Conservation (phyloP, 345 rosid genomes). For the Aquilaria malaccensis region DNA sequence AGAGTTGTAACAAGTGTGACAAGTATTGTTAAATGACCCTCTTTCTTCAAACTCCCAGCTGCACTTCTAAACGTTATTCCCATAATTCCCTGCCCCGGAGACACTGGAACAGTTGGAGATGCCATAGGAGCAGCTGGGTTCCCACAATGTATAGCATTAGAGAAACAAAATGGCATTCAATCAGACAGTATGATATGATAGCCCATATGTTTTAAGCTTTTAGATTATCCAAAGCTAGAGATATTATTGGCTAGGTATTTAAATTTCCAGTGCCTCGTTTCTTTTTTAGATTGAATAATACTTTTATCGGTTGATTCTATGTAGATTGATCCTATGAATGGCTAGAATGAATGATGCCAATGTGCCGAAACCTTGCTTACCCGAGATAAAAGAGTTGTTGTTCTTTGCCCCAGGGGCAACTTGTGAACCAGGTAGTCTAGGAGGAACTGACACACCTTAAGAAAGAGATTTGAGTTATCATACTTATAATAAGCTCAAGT, state of each 20-base stretch:
- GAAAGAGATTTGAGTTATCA: not conserved
- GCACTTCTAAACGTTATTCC: slow-evolving; percentile 31
- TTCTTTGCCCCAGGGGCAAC: slow-evolving; percentile 31
- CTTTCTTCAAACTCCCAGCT: slow-evolving; percentile 21
- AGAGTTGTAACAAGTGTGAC: slow-evolving; percentile 25
- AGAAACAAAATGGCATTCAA: slow-evolving; percentile 1
- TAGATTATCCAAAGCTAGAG: no score
- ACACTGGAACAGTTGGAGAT: slow-evolving; percentile 20
- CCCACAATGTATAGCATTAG: no score
- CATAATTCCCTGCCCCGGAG: slow-evolving; percentile 36
- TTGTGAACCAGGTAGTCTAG: slow-evolving; percentile 33
- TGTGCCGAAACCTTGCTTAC: slow-evolving; percentile 18
- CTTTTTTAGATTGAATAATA: no score
- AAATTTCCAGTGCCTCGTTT: no score
- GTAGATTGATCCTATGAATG: no score
- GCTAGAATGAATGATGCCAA: no score
- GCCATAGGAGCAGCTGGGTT: slow-evolving; percentile 37
- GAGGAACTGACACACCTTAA: slow-evolving; percentile 25
- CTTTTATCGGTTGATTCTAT: no score
- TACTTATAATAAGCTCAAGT: not conserved
- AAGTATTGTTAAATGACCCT: slow-evolving; percentile 12
- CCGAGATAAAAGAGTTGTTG: slow-evolving; percentile 36
- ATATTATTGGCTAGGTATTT: no score
- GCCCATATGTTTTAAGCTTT: no score
- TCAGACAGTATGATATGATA: no score